Evolutionary conservation across 2,329 filamentous ascomycete species (phyloP).

Genomic region (Sphaerulina vaccinii): DNA sequence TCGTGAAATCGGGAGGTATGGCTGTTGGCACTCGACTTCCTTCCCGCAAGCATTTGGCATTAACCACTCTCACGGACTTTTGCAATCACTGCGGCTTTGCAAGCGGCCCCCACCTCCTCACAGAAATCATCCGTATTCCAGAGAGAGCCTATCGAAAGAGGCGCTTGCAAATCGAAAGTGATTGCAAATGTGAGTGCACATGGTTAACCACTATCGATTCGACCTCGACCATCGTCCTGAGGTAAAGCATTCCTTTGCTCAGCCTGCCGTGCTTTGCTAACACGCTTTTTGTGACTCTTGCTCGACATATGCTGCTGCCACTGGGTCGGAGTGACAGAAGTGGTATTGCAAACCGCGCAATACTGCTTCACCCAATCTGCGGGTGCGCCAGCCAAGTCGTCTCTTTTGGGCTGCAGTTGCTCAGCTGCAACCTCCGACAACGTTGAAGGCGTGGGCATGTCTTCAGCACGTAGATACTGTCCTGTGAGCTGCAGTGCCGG

Average conservation of each 20-base stretch:
- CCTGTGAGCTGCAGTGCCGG: constrained; percentile 63
- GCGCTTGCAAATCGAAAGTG: too few relatives aligned
- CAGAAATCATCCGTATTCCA: too few relatives aligned
- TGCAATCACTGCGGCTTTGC: too few relatives aligned
- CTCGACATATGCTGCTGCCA: constrained; percentile 59
- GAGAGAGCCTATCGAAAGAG: too few relatives aligned
- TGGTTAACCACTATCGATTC: too few relatives aligned
- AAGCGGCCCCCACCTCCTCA: too few relatives aligned
- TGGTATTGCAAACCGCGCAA: constrained; percentile 69
- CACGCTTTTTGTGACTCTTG: constrained; percentile 49
- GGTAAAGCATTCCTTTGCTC: background rate
- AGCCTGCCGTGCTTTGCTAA: constrained; percentile 9
- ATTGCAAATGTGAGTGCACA: too few relatives aligned
- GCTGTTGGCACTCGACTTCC: too few relatives aligned
- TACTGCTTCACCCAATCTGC: constrained; percentile 53
- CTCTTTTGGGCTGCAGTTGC: constrained; percentile 58
- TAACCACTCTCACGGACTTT: too few relatives aligned
- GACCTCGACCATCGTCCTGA: background rate
- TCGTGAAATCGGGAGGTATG: too few relatives aligned
- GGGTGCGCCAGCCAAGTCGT: constrained; percentile 44
- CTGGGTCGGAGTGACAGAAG: constrained; percentile 55
- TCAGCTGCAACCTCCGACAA: constrained; percentile 58
- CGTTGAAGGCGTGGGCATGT: constrained; percentile 53
- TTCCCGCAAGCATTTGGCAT: too few relatives aligned
- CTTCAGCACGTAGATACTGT: constrained; percentile 60